Conservation (phyloP, 2,329 filamentous ascomycete species). For the Fusarium udum region DNA sequence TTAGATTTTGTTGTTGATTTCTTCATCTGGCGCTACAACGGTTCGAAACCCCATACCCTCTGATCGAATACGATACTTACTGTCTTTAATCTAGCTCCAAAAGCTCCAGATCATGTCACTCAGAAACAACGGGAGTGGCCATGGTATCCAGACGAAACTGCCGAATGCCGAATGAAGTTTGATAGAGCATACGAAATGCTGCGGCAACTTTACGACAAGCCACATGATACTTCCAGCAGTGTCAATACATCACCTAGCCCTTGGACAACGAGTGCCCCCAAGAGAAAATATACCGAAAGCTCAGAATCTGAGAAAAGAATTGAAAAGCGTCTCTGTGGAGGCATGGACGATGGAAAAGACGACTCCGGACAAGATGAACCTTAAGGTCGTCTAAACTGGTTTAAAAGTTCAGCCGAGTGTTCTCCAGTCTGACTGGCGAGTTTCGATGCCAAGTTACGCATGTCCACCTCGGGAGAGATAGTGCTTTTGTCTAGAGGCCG, state of each 20-base stretch:
- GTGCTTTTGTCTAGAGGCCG: accelerated
- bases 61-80: neutral
- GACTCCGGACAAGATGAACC: neutral
- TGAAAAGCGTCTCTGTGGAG: neutral
- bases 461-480: accelerated
- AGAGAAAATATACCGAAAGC: neutral
- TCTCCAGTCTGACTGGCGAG: neutral
- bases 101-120: neutral
- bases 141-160: neutral
- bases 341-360: too few relatives aligned
- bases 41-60: neutral
- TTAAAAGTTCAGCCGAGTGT: neutral
- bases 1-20: neutral
- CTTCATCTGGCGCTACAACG: neutral
- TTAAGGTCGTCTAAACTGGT: neutral
- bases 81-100: neutral
- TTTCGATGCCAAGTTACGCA: too few relatives aligned
- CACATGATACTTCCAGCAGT: neutral
- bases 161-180: neutral
- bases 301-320: too few relatives aligned
- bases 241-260: neutral
- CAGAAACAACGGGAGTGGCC: neutral
- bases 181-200: neutral
- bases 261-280: neutral
- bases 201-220: neutral